These are phyloP conservation scores for Fusarium sp. DNA, from an alignment of 2,329 filamentous ascomycete species.

Conservation along the genomic window DNA sequence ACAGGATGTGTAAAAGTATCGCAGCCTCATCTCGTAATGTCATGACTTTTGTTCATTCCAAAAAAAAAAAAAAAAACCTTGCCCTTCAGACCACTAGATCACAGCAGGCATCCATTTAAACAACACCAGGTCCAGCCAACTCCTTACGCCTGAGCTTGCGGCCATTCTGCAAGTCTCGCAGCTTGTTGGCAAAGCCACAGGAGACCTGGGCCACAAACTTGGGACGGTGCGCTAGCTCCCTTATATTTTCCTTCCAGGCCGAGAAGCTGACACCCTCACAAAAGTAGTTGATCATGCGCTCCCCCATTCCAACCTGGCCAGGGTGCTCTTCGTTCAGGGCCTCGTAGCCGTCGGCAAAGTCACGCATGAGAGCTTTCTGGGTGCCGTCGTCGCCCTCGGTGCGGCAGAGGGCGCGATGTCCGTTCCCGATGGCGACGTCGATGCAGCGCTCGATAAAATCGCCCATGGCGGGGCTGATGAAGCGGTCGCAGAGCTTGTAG, in stretches of 20 bases:
- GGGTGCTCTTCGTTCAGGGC: slow-evolving; percentile 40
- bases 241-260: slow-evolving; percentile 41
- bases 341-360: slow-evolving; percentile 51
- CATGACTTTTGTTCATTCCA: not conserved
- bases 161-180: slow-evolving; percentile 34
- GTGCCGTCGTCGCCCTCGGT: slow-evolving; percentile 39
- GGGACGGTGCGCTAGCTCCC: slow-evolving; percentile 42
- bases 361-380: slow-evolving; percentile 46
- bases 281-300: slow-evolving; percentile 47
- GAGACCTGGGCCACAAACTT: slow-evolving; percentile 47
- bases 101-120: not conserved
- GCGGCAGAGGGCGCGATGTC: slow-evolving; percentile 48
- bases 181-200: slow-evolving; percentile 45
- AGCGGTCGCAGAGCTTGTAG: slow-evolving; percentile 51
- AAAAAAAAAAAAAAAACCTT: no score
- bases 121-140: slow-evolving; percentile 33
- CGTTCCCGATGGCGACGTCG: slow-evolving; percentile 44
- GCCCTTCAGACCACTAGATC: not conserved
- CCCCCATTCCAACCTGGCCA: slow-evolving; percentile 37
- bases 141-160: slow-evolving; percentile 47
- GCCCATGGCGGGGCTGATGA: slow-evolving; percentile 46
- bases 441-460: slow-evolving; percentile 46
- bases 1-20: slow-evolving; percentile 6
- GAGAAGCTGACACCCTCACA: slow-evolving; percentile 46
- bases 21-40: not conserved